Evolutionary conservation across 164 flowering plant genomes (phyloP).

Genomic region (Chimonanthus salicifolius): DNA sequence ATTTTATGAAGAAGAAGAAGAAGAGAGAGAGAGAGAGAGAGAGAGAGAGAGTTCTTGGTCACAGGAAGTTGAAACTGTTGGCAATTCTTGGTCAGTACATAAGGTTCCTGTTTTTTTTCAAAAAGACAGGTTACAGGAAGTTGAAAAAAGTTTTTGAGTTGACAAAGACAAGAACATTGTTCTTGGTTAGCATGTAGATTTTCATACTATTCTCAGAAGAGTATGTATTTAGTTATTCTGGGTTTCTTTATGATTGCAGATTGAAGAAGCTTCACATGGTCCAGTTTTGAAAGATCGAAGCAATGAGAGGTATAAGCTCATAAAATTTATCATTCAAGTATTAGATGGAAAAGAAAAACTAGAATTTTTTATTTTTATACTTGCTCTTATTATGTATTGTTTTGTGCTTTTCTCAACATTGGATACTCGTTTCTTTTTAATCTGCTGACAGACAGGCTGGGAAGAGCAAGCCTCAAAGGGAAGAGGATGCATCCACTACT

Average conservation of each 20-base stretch:
- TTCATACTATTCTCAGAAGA: background rate
- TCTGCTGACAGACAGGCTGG: slow-evolving; percentile 48
- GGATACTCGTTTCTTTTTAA: slow-evolving; percentile 14
- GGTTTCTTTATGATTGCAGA: slow-evolving; percentile 23
- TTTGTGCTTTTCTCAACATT: slow-evolving; percentile 11
- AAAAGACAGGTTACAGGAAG: no score
- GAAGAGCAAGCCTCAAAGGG: slow-evolving; percentile 19
- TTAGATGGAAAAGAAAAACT: no score
- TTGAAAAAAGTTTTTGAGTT: no score
- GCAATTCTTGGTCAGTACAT: no score
- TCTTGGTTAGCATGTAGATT: no score
- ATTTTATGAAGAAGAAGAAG: no score
- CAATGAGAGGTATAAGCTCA: slow-evolving; percentile 24
- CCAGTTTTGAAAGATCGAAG: slow-evolving; percentile 8
- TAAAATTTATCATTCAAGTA: background rate
- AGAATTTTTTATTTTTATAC: background rate
- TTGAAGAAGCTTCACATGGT: slow-evolving; percentile 14
- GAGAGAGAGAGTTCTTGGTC: no score
- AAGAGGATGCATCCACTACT: slow-evolving; percentile 17
- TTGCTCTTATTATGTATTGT: background rate
- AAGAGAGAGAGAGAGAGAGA: no score
- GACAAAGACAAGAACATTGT: no score
- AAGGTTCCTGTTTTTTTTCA: no score
- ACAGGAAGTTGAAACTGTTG: no score
- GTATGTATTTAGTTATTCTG: background rate